These are phyloP conservation scores for Phialophora tarda DNA, from an alignment of 2,329 filamentous ascomycete species.

Conservation along the genomic window DNA sequence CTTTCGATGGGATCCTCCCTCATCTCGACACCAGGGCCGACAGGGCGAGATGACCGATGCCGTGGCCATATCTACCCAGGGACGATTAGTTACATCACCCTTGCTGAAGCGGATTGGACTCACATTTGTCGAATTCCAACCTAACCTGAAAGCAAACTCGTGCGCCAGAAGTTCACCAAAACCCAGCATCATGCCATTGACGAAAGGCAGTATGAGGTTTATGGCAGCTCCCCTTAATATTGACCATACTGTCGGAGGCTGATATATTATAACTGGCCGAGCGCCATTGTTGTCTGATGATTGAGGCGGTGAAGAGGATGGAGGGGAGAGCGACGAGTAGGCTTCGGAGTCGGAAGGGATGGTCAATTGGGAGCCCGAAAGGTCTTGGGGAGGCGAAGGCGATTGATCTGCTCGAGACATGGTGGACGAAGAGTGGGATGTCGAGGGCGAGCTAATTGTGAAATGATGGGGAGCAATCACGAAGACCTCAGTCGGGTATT, in stretches of 20 bases:
- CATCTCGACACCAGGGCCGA: conserved; percentile 84
- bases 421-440: conserved; percentile 12
- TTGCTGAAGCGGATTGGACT: conserved; percentile 41
- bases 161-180: conserved; percentile 97
- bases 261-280: conserved; percentile 80
- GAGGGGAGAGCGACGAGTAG: conserved; percentile 49
- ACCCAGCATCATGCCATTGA: conserved; percentile 97
- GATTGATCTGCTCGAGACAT: conserved; percentile 36
- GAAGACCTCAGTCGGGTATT: conserved; percentile 13
- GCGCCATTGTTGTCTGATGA: conserved; percentile 43
- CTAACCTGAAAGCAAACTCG: conserved; percentile 88
- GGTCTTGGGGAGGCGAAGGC: conserved; percentile 39
- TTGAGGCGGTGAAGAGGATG: conserved; percentile 47
- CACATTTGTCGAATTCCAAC: conserved; percentile 95
- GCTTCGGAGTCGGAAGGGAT: conserved; percentile 57
- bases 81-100: neutral
- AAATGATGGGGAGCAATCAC: conserved; percentile 20
- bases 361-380: conserved; percentile 43
- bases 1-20: conserved; percentile 67
- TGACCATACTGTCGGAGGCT: conserved; percentile 84
- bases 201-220: conserved; percentile 91
- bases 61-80: conserved; percentile 35
- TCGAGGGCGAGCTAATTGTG: neutral
- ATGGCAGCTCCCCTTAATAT: conserved; percentile 87
- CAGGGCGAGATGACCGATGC: conserved; percentile 54